Conservation (phyloP, 371 early-diverging fungal genomes). For the Mucor piriformis region DNA sequence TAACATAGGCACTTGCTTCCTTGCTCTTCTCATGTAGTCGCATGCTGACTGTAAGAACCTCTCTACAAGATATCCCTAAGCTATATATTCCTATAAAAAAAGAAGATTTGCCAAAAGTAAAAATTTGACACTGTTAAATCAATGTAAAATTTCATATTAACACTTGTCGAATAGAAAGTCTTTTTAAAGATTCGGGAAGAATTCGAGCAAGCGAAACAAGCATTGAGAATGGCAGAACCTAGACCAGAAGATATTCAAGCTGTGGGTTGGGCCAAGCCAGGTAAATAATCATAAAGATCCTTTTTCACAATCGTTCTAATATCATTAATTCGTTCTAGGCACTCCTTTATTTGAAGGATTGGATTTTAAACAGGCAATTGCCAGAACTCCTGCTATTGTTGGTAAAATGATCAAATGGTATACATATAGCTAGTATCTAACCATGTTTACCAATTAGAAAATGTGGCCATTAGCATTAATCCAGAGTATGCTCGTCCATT, state of each 20-base stretch:
- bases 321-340: slow-evolving; percentile 15
- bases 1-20: slow-evolving; percentile 36
- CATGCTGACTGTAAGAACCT: slow-evolving; percentile 55
- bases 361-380: slow-evolving; percentile 66
- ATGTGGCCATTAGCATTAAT: slow-evolving; percentile 51
- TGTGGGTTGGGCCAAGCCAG: slow-evolving; percentile 66
- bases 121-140: neutral
- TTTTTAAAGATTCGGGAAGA: slow-evolving; percentile 57
- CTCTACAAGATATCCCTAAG: slow-evolving; percentile 72
- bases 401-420: slow-evolving; percentile 47
- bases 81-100: slow-evolving; percentile 67
- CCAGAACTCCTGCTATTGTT: slow-evolving; percentile 65
- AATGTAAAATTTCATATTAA: neutral
- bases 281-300: slow-evolving; percentile 21
- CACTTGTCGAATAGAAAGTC: slow-evolving; percentile 49
- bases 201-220: slow-evolving; percentile 54
- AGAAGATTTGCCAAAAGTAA: slow-evolving; percentile 67
- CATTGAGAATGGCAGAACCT: slow-evolving; percentile 58
- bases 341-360: slow-evolving; percentile 54
- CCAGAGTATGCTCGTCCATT: slow-evolving; percentile 49
- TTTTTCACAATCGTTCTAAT: too few species aligned
- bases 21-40: slow-evolving; percentile 61
- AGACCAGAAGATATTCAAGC: slow-evolving; percentile 57
- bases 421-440: neutral
- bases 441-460: too few species aligned